A percentile compares a stretch with the other conserved stretches of the same genome.
Evolutionary conservation across 176 grass and related monocot species (phyloP).

Genomic region (Tillandsia fasciculata): DNA sequence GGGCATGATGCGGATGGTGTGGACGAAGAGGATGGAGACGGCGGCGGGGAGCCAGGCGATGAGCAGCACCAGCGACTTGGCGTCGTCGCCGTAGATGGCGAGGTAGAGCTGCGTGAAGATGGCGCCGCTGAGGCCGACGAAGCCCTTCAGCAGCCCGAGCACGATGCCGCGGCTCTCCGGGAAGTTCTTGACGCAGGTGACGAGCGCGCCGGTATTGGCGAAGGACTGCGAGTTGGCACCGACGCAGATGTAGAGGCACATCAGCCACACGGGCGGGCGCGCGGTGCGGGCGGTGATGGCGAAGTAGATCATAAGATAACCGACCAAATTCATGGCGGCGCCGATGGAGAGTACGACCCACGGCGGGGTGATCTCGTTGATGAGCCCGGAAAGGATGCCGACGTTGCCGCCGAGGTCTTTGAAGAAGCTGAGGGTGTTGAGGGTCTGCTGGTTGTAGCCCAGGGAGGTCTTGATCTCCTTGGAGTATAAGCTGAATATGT

Average conservation of each 20-base stretch:
- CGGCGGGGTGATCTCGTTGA: constrained; percentile 67
- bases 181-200: constrained; percentile 82
- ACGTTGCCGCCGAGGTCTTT: constrained; percentile 78
- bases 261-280: constrained; percentile 23
- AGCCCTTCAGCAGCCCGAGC: constrained; percentile 66
- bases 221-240: constrained; percentile 87
- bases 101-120: constrained; percentile 68
- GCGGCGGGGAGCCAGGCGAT: constrained; percentile 68
- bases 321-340: constrained; percentile 56
- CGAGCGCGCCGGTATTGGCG: constrained; percentile 67
- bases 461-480: constrained; percentile 45
- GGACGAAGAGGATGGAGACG: constrained; percentile 55
- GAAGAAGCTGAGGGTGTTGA: constrained; percentile 80
- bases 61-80: constrained; percentile 55
- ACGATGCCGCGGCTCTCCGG: constrained; percentile 60
- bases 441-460: constrained; percentile 69
- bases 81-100: constrained; percentile 45
- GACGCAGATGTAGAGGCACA: constrained; percentile 52
- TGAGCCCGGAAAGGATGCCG: constrained; percentile 51
- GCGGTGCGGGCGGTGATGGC: constrained; percentile 33
- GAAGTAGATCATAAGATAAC: constrained; percentile 79
- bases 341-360: constrained; percentile 60
- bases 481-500: constrained; percentile 78
- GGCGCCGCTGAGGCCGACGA: constrained; percentile 67
- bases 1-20: constrained; percentile 56